Evolutionary conservation across 176 grass and related monocot species (phyloP).

Genomic region (Aechmea fasciata): DNA sequence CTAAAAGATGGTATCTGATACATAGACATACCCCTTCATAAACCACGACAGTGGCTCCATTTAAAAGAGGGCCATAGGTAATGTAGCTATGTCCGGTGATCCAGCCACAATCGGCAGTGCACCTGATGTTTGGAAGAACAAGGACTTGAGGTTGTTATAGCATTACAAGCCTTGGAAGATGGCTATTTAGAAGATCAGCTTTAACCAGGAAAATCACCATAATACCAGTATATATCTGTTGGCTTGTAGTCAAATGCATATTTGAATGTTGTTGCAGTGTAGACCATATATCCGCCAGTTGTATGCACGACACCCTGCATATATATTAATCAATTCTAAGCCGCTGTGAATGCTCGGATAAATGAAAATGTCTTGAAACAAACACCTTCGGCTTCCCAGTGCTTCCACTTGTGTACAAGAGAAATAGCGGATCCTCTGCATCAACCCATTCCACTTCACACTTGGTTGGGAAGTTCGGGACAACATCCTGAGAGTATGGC

Average conservation of each 20-base stretch:
- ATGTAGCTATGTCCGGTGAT: constrained; percentile 99
- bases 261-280: constrained; percentile 90
- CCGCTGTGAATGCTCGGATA: background rate
- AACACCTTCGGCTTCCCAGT: constrained; percentile 94
- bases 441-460: constrained; percentile 96
- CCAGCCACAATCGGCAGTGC: constrained; percentile 98
- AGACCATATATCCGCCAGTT: constrained; percentile 96
- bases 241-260: constrained; percentile 97
- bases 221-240: constrained; percentile 69
- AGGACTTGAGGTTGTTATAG: background rate
- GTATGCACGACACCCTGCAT: constrained; percentile 91
- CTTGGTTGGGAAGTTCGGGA: constrained; percentile 59
- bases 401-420: constrained; percentile 96
- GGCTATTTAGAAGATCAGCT: background rate
- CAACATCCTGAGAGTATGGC: constrained; percentile 47
- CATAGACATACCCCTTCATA: constrained; percentile 80
- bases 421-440: constrained; percentile 98
- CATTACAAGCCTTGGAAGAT: constrained; percentile 2
- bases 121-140: constrained; percentile 53
- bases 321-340: constrained; percentile 20
- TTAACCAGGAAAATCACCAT: background rate
- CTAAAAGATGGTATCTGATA: background rate
- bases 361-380: constrained; percentile 1
- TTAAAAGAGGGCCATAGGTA: constrained; percentile 89
- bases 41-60: constrained; percentile 81